Base-by-base conservation (phyloP, 192 early-diverging fungal genomes). In the Lobosporangium transversale region DNA sequence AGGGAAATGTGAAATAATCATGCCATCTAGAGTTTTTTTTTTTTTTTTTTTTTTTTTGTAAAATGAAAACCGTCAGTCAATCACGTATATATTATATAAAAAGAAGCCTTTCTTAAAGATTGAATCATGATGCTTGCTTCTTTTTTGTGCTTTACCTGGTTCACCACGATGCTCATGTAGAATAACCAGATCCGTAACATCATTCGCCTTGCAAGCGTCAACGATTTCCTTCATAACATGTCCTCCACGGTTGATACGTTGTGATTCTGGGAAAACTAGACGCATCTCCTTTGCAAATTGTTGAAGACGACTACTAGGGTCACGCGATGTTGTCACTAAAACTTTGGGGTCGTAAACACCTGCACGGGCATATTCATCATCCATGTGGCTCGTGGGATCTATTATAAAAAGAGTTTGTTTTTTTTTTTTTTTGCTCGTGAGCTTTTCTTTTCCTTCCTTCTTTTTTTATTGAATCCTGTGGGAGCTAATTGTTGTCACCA, bases 211-310 rank as follows among this genome's bases (percentile, higher is more conserved):
- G 82, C 97, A 99, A 4, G 96, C 96, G 66, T 98, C 95, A 18
- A 97, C 95, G 59, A 99, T 90, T 54, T 99, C 95, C 69, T 95
- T 91, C 69, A 97, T 89, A 26, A 98, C 94, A 76, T 97, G 95
- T 79, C 90, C 91, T 76, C 97, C 97, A 71, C 97, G 91, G 84
- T 99, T 99, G 78, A 99, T 95, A 68, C 95, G 88, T 79, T 98
- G 96, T 48, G 96, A 94, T 80, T 96, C 96, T 48, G 97, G 97
- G 58, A 99, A 92, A 15, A 97, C 84, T 40, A 97, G 87, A 15
- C 94, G 89, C 90, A 99, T 94, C 83, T 99, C 97, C 82, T 99
- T 99, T 67, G 96, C 87, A 81, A 99, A 99, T 82, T 96, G 95
- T 71, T 91, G 89, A 68, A 99, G 86, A 45, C 96, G 90, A 63